These are phyloP conservation scores for Leptodermis oblonga DNA, from an alignment of 257 asterid species.

Conservation along the genomic window DNA sequence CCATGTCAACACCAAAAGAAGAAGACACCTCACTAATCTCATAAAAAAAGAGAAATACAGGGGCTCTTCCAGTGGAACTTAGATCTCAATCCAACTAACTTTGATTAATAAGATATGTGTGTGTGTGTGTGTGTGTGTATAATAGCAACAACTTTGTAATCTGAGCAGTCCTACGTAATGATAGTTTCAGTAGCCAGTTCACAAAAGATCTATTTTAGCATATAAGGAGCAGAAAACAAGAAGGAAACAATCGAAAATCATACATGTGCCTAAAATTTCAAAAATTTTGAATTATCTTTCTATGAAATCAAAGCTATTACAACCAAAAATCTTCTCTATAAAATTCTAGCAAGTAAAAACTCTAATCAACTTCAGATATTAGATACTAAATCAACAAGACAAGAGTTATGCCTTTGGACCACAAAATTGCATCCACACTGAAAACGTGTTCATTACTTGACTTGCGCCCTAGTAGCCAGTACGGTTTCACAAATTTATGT, in stretches of 20 bases:
- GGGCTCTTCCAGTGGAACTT: not conserved
- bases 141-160: not conserved
- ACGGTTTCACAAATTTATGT: conserved; percentile 15
- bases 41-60: not conserved
- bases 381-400: not conserved
- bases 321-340: not conserved
- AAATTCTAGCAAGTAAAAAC: not conserved
- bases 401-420: not conserved
- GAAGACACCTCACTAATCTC: not conserved
- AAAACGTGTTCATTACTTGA: not conserved
- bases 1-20: not conserved
- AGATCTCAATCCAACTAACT: not conserved
- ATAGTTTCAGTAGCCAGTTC: not conserved
- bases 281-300: not conserved
- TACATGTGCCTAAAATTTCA: not conserved
- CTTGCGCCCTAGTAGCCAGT: not conserved
- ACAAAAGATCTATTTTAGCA: not conserved
- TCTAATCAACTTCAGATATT: not conserved
- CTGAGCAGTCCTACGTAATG: not conserved
- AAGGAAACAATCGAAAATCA: not conserved
- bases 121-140: not conserved
- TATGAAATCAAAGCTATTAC: not conserved
- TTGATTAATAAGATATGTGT: not conserved
- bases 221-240: not conserved
- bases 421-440: not conserved